phyloP scores from a whole-genome alignment of 148 eudicot species.

The Chenopodium suecicum region DNA sequence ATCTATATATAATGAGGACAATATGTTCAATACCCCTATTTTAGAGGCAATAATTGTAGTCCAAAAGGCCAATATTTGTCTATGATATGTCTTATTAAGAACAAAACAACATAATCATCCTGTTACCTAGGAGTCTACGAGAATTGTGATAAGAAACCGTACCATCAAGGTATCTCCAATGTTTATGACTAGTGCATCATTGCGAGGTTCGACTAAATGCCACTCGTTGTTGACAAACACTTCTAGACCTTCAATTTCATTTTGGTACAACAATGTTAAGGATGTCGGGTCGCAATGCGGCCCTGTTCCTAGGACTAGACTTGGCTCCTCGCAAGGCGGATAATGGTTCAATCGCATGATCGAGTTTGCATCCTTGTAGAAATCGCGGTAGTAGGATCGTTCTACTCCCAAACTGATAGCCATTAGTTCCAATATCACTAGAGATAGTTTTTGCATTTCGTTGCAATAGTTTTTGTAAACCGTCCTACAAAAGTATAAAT shows the following conservation, averaged over 20 bases:
- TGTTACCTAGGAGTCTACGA: slow-evolving; percentile 1
- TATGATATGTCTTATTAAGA: neutral
- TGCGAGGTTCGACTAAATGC: slow-evolving; percentile 38
- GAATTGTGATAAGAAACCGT: neutral
- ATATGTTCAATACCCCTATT: neutral
- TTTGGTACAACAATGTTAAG: slow-evolving; percentile 52
- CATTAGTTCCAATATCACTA: slow-evolving; percentile 35
- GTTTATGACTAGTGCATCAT: slow-evolving; percentile 48
- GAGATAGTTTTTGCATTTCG: slow-evolving; percentile 30
- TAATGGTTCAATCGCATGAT: slow-evolving; percentile 54
- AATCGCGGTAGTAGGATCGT: slow-evolving; percentile 24
- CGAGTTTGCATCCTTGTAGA: slow-evolving; percentile 41
- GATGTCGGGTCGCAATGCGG: slow-evolving; percentile 63
- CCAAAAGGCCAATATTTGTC: neutral
- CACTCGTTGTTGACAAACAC: slow-evolving; percentile 46
- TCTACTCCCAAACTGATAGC: slow-evolving; percentile 45
- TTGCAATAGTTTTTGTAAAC: slow-evolving; percentile 37
- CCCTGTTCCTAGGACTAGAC: slow-evolving; percentile 46
- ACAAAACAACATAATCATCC: neutral
- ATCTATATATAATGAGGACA: neutral
- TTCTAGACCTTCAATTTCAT: slow-evolving; percentile 56
- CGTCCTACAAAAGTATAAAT: slow-evolving; percentile 14
- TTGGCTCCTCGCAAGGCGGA: slow-evolving; percentile 51
- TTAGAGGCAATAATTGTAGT: neutral
- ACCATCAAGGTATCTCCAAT: slow-evolving; percentile 65